phyloP scores from a whole-genome alignment of 768 basidiomycete genomes.

The Serendipita indica region DNA sequence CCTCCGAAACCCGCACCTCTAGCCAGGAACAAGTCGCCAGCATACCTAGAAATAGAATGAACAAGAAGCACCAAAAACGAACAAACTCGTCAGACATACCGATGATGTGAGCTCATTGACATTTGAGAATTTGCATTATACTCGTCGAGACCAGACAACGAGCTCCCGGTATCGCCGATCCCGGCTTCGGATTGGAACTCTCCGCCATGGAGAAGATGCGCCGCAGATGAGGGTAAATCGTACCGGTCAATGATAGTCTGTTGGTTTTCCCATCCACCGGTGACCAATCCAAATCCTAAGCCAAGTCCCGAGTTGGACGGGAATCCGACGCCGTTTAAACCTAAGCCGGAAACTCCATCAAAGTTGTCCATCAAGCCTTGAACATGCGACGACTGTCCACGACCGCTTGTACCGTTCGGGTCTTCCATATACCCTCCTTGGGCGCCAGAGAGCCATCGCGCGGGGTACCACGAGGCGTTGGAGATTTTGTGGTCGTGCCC shows the following conservation, averaged over 20 bases:
- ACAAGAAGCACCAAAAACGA: neutral
- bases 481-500: neutral
- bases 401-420: neutral
- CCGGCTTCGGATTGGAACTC: slow-evolving; percentile 5
- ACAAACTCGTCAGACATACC: too few relatives aligned
- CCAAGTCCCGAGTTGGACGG: neutral
- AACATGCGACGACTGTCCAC: neutral
- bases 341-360: neutral
- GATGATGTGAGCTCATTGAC: slow-evolving; percentile 6
- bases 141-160: neutral
- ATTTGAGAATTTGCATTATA: slow-evolving; percentile 5
- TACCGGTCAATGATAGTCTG: slow-evolving; percentile 8
- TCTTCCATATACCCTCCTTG: neutral
- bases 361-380: neutral
- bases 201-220: slow-evolving; percentile 3
- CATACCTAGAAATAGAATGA: neutral
- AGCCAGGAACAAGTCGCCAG: neutral
- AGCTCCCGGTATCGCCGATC: slow-evolving; percentile 8
- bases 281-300: neutral
- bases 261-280: slow-evolving; percentile 5
- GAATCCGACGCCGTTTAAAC: neutral
- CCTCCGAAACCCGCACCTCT: slow-evolving; percentile 1
- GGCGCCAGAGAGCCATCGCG: slow-evolving; percentile 1
- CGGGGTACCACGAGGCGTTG: neutral
- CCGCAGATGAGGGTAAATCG: neutral